phyloP scores from a whole-genome alignment of 352 stramenopile species.

The Peronospora belbahrii region DNA sequence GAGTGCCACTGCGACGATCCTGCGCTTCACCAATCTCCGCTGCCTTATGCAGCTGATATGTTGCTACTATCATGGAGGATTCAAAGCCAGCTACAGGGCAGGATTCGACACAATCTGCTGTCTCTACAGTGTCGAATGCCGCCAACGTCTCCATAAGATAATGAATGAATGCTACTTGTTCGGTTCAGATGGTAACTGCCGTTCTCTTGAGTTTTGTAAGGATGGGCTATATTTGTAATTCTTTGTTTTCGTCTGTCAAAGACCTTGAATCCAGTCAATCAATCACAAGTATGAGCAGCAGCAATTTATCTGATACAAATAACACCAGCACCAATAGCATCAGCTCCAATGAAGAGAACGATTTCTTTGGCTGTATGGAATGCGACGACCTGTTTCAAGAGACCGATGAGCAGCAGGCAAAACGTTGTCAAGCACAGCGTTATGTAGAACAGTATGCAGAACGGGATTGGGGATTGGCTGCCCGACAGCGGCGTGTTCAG shows the following conservation, averaged over 20 bases:
- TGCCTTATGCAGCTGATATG: constrained; percentile 78
- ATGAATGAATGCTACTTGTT: too few relatives aligned
- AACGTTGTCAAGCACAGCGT: constrained; percentile 25
- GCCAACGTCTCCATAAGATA: constrained; percentile 49
- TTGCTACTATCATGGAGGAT: constrained; percentile 60
- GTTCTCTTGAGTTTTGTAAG: constrained; percentile 8
- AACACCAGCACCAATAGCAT: constrained; percentile 1
- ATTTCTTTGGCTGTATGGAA: constrained; percentile 33
- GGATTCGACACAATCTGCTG: constrained; percentile 78
- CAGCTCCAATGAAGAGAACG: constrained; percentile 33
- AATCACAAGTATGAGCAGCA: too few relatives aligned
- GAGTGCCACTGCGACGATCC: constrained; percentile 50
- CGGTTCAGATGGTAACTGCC: too few relatives aligned
- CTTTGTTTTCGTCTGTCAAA: constrained; percentile 2
- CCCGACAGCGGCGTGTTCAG: constrained; percentile 23
- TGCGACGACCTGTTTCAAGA: constrained; percentile 40
- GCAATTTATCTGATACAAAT: constrained; percentile 1
- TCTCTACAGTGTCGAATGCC: constrained; percentile 70
- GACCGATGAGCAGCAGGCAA: constrained; percentile 25
- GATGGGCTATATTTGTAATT: constrained; percentile 10
- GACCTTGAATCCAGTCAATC: constrained; percentile 21
- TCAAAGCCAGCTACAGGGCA: constrained; percentile 59
- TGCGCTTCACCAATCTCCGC: constrained; percentile 7
- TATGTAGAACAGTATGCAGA: constrained; percentile 34
- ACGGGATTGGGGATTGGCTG: constrained; percentile 32